phyloP scores from a whole-genome alignment of 768 basidiomycete species.

The Jaapia argillacea region DNA sequence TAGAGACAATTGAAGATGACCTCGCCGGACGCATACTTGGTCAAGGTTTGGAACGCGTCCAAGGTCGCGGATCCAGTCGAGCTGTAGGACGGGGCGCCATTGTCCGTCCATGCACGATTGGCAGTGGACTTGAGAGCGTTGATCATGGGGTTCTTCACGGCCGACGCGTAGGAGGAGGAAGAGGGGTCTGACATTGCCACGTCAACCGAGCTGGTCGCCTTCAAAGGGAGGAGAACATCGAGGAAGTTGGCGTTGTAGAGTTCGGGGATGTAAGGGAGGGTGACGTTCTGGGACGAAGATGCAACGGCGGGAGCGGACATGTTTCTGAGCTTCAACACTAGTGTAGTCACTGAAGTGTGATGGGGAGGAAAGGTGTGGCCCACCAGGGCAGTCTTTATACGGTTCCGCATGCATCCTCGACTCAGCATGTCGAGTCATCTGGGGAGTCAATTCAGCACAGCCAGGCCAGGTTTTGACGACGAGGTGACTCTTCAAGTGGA shows the following conservation, averaged over 20 bases:
- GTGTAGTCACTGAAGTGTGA: no score
- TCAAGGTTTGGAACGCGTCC: conserved; percentile 45
- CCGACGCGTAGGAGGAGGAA: conserved; percentile 9
- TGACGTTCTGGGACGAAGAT: conserved; percentile 32
- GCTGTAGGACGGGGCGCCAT: conserved; percentile 37
- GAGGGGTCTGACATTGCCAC: background rate
- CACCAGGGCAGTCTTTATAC: no score
- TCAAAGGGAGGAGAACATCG: conserved; percentile 41
- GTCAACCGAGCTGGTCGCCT: conserved; percentile 2
- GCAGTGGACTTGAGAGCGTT: conserved; percentile 34
- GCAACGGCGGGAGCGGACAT: conserved; percentile 9
- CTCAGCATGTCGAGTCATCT: no score
- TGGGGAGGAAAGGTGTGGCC: no score
- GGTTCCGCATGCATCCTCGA: no score
- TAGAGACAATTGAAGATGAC: conserved; percentile 27
- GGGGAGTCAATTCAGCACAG: no score
- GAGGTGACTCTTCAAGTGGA: no score
- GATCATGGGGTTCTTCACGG: conserved; percentile 47
- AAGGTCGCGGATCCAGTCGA: conserved; percentile 43
- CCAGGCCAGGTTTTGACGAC: no score
- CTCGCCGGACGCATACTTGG: conserved; percentile 10
- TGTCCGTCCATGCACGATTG: conserved; percentile 38
- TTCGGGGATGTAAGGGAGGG: conserved; percentile 48
- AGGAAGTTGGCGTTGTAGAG: conserved; percentile 47
- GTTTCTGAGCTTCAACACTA: no score